These are phyloP conservation scores for Geotrichum ghanense DNA, from an alignment of 805 yeast genomes.

Conservation along the genomic window DNA sequence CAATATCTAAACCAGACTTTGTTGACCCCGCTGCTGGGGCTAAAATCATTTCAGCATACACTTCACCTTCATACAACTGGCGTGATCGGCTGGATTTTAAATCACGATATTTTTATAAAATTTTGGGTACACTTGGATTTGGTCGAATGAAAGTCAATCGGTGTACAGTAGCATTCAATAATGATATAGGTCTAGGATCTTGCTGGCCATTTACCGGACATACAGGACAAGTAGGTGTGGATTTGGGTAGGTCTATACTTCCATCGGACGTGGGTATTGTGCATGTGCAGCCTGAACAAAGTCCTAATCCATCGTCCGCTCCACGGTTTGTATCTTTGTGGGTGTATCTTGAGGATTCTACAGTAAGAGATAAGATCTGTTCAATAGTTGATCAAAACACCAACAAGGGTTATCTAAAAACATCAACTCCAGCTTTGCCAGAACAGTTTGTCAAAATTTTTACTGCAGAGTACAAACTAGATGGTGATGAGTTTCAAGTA, in stretches of 20 bases:
- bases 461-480: conserved; percentile 14
- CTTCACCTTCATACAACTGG: conserved; percentile 16
- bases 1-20: conserved; percentile 7
- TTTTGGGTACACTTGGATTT: conserved; percentile 10
- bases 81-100: background rate
- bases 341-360: conserved; percentile 15
- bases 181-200: conserved; percentile 15
- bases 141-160: conserved; percentile 9
- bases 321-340: conserved; percentile 22
- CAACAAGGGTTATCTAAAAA: background rate
- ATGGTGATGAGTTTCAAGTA: conserved; percentile 14
- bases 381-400: background rate
- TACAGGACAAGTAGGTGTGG: conserved; percentile 19
- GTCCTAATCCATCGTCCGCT: conserved; percentile 18
- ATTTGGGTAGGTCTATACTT: conserved; percentile 14
- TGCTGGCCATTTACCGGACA: conserved; percentile 27
- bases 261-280: conserved; percentile 18
- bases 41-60: conserved; percentile 14
- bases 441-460: conserved; percentile 14
- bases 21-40: conserved; percentile 18
- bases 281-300: conserved; percentile 16
- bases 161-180: conserved; percentile 14
- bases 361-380: conserved; percentile 7
- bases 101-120: background rate
- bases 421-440: conserved; percentile 4